phyloP scores from a whole-genome alignment of 176 grass and related monocot genomes.

The Stipa capillata region DNA sequence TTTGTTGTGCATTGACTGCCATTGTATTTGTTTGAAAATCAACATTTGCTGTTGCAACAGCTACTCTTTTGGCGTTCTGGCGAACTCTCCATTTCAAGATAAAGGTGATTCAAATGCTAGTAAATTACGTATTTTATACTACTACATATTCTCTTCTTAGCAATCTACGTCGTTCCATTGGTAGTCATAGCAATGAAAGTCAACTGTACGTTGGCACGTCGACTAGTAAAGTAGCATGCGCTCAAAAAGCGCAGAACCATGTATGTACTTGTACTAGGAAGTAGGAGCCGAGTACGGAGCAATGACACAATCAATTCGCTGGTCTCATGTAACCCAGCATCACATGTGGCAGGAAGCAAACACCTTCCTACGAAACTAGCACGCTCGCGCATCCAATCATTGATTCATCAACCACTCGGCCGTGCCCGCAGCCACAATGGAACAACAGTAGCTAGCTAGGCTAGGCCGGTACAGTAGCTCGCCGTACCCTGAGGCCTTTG shows the following conservation, averaged over 20 bases:
- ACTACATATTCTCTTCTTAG: not conserved
- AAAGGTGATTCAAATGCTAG: too few species aligned
- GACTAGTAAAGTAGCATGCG: not conserved
- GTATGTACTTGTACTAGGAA: too few species aligned
- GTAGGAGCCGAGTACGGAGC: not conserved
- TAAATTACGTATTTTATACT: not conserved
- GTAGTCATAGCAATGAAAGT: not conserved
- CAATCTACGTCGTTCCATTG: not conserved
- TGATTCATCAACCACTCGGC: not conserved
- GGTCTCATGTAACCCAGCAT: not conserved
- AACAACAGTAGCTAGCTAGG: not conserved
- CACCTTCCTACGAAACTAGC: not conserved
- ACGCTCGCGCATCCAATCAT: not conserved
- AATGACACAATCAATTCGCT: not conserved
- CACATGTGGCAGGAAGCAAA: not conserved
- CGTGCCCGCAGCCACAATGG: not conserved
- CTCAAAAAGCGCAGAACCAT: not conserved
- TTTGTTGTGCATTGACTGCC: too few species aligned
- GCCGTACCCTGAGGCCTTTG: not conserved
- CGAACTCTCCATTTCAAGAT: too few species aligned
- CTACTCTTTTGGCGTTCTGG: too few species aligned
- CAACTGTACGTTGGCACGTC: not conserved
- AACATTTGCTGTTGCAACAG: too few species aligned
- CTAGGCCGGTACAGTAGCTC: not conserved
- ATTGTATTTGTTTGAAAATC: too few species aligned